phyloP scores from a whole-genome alignment of 805 yeast species.

The Candida multigemmis region DNA sequence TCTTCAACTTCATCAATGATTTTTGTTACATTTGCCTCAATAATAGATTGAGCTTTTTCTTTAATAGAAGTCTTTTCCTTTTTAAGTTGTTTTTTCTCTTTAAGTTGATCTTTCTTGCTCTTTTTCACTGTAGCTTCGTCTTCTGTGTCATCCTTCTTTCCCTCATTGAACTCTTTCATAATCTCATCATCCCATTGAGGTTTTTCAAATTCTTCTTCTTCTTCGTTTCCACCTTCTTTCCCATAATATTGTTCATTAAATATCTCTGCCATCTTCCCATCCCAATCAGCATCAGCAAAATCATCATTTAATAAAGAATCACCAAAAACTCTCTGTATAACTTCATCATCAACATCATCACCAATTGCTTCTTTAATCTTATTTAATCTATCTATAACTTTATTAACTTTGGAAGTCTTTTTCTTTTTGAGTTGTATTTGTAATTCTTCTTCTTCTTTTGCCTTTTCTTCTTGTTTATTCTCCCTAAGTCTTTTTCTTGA shows the following conservation, averaged over 20 bases:
- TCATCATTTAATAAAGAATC: slow-evolving; percentile 76
- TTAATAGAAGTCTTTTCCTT: slow-evolving; percentile 53
- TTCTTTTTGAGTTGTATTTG: slow-evolving; percentile 59
- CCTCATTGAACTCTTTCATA: slow-evolving; percentile 9
- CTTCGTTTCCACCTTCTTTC: too few relatives aligned
- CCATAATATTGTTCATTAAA: slow-evolving; percentile 82
- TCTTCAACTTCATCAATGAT: slow-evolving; percentile 63
- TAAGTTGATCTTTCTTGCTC: slow-evolving; percentile 46
- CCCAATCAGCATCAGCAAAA: slow-evolving; percentile 90
- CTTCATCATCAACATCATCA: slow-evolving; percentile 48
- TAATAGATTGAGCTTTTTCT: slow-evolving; percentile 65
- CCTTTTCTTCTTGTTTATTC: slow-evolving; percentile 46
- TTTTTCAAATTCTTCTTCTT: slow-evolving; percentile 33
- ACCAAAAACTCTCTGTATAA: slow-evolving; percentile 58
- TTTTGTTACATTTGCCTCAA: slow-evolving; percentile 62
- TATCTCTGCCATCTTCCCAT: slow-evolving; percentile 69
- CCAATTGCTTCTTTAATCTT: slow-evolving; percentile 65
- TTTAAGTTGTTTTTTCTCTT: slow-evolving; percentile 49
- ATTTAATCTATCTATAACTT: slow-evolving; percentile 62
- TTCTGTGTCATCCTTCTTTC: slow-evolving; percentile 6
- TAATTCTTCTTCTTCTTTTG: slow-evolving; percentile 42
- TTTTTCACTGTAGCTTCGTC: slow-evolving; percentile 24
- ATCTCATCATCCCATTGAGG: slow-evolving; percentile 22
- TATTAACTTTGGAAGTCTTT: slow-evolving; percentile 68
- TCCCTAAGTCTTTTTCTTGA: slow-evolving; percentile 80